phyloP scores from a whole-genome alignment of 2,329 filamentous ascomycete genomes.

The Trichoderma afroharzianum region DNA sequence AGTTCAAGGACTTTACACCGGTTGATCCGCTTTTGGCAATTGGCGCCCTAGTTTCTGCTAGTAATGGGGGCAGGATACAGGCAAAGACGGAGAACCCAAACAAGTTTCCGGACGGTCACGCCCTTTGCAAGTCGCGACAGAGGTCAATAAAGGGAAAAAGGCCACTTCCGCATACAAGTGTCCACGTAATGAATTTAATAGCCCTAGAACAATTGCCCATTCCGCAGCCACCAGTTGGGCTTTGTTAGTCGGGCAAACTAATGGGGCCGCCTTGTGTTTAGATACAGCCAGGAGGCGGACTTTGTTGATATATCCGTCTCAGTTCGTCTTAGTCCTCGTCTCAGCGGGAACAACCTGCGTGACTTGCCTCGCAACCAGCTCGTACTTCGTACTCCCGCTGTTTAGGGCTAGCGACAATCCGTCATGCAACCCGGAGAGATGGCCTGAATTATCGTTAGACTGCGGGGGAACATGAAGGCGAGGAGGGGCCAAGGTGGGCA shows the following conservation, averaged over 20 bases:
- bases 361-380: not conserved
- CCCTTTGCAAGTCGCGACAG: not conserved
- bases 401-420: not conserved
- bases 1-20: not conserved
- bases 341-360: not conserved
- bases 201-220: not conserved
- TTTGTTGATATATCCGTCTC: not conserved
- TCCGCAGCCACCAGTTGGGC: not conserved
- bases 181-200: not conserved
- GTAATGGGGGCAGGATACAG: not conserved
- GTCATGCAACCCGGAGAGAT: slow-evolving; percentile 6
- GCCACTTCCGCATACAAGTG: not conserved
- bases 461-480: slow-evolving; percentile 10
- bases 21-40: not conserved
- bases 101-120: not conserved
- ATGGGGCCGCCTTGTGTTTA: not conserved
- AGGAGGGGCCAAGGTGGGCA: not conserved
- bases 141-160: not conserved
- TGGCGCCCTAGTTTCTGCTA: not conserved
- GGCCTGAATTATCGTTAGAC: slow-evolving; percentile 7
- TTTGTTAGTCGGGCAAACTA: not conserved
- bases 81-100: not conserved
- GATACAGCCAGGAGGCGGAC: not conserved
- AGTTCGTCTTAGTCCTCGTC: not conserved
- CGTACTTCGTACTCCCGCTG: not conserved